phyloP scores from a whole-genome alignment of 2,329 filamentous ascomycete species.

The Cladophialophora immunda region DNA sequence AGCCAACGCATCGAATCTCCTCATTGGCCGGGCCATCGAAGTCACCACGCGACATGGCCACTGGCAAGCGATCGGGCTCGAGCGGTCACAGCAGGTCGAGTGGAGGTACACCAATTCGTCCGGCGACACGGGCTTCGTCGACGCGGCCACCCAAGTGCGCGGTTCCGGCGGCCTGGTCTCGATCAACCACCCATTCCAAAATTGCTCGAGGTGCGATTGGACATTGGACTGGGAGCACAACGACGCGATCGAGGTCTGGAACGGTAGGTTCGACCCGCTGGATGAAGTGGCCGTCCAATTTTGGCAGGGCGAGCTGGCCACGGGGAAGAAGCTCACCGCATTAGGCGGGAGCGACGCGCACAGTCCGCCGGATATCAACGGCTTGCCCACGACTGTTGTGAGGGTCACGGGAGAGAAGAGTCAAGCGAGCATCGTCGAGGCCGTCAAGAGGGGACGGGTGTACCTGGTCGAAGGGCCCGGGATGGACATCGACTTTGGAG shows the following conservation, averaged over 20 bases:
- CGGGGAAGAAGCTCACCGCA: conserved; percentile 34
- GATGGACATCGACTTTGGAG: conserved; percentile 35
- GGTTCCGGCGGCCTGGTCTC: conserved; percentile 32
- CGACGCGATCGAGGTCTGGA: conserved; percentile 41
- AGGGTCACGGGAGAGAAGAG: conserved; percentile 25
- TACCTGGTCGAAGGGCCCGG: conserved; percentile 38
- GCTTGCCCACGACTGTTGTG: conserved; percentile 39
- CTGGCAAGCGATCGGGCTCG: conserved; percentile 42
- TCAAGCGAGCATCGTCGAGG: conserved; percentile 37
- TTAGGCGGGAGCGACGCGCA: conserved; percentile 40
- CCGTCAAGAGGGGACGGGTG: conserved; percentile 33
- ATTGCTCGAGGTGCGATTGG: conserved; percentile 39
- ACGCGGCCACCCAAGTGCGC: conserved; percentile 32
- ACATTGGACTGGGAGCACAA: conserved; percentile 39
- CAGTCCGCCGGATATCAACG: conserved; percentile 33
- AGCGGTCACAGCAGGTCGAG: conserved; percentile 35
- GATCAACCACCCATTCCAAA: conserved; percentile 39
- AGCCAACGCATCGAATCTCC: conserved; percentile 34
- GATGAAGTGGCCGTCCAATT: conserved; percentile 36
- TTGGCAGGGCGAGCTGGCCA: conserved; percentile 38
- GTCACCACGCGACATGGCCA: conserved; percentile 41
- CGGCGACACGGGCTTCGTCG: conserved; percentile 25
- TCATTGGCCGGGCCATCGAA: conserved; percentile 41
- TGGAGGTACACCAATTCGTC: conserved; percentile 33
- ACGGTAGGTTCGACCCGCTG: conserved; percentile 28